A percentile compares a stretch with the other conserved stretches of the same genome.
Conservation (phyloP, 805 yeast species). For the Saccharomycodes ludwigii region DNA sequence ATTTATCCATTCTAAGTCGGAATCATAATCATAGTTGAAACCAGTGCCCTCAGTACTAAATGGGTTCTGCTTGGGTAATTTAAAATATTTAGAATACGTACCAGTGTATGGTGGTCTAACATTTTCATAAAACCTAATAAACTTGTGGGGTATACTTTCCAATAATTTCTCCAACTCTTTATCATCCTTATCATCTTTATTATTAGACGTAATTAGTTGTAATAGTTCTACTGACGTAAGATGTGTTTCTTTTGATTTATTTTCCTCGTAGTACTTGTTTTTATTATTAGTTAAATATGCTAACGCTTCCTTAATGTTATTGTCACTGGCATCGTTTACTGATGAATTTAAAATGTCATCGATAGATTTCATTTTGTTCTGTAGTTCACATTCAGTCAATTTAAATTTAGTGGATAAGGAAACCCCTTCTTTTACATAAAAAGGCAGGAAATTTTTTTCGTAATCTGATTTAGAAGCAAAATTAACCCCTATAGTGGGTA, state of each 20-base stretch:
- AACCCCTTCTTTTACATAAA: slow-evolving; percentile 26
- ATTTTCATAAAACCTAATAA: slow-evolving; percentile 37
- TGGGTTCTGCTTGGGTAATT: slow-evolving; percentile 18
- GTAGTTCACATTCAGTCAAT: slow-evolving; percentile 3
- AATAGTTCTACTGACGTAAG: slow-evolving; percentile 25
- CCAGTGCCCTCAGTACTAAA: slow-evolving; percentile 23
- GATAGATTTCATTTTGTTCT: slow-evolving; percentile 18
- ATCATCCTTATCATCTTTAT: slow-evolving; percentile 30
- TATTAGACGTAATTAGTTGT: slow-evolving; percentile 26
- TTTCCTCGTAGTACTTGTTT: slow-evolving; percentile 4
- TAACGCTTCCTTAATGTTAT: slow-evolving; percentile 13
- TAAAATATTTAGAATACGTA: slow-evolving; percentile 29
- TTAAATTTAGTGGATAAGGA: slow-evolving; percentile 10
- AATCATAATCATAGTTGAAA: slow-evolving; percentile 35
- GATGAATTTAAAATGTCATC: slow-evolving; percentile 17
- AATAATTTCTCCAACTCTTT: slow-evolving; percentile 19
- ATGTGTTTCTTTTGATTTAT: slow-evolving; percentile 18
- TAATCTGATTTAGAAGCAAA: slow-evolving; percentile 20
- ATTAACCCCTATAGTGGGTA: too few relatives aligned
- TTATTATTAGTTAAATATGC: slow-evolving; percentile 1
- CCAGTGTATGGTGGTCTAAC: slow-evolving; percentile 41
- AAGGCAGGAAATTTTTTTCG: slow-evolving; percentile 24
- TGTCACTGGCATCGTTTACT: slow-evolving; percentile 2
- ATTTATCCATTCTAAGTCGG: slow-evolving; percentile 44
- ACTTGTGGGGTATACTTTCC: slow-evolving; percentile 23